These are phyloP conservation scores for Bisporella sp. DNA, from an alignment of 2,329 filamentous ascomycete species.

Conservation along the genomic window DNA sequence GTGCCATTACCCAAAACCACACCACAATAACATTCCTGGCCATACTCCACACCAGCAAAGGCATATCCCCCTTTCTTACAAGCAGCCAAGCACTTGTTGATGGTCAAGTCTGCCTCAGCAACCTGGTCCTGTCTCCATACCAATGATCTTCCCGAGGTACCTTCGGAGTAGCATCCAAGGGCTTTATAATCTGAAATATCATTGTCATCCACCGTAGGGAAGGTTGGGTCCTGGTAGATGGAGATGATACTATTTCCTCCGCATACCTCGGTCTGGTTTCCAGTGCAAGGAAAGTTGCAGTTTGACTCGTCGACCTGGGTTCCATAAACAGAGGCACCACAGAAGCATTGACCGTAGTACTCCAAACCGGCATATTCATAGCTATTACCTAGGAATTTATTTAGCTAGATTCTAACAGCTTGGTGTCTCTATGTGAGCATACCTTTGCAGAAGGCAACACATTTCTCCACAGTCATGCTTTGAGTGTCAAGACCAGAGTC, in stretches of 20 bases:
- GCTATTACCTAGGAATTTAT: constrained; percentile 20
- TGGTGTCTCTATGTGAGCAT: background rate
- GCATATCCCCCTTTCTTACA: constrained; percentile 30
- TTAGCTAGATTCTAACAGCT: too few species aligned
- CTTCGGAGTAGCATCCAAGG: constrained; percentile 35
- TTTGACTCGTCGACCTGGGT: constrained; percentile 15
- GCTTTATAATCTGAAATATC: constrained; percentile 24
- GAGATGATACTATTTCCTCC: constrained; percentile 21
- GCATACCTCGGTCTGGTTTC: constrained; percentile 18
- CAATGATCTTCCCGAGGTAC: constrained; percentile 20
- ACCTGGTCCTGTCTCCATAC: constrained; percentile 28
- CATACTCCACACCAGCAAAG: constrained; percentile 33
- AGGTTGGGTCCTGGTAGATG: constrained; percentile 30
- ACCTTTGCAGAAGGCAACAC: constrained; percentile 31
- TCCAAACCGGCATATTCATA: constrained; percentile 30
- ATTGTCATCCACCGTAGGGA: constrained; percentile 20
- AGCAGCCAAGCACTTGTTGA: constrained; percentile 29
- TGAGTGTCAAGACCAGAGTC: constrained; percentile 19
- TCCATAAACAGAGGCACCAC: constrained; percentile 29
- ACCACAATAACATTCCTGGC: constrained; percentile 36
- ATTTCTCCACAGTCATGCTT: constrained; percentile 30
- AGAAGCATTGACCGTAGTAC: constrained; percentile 25
- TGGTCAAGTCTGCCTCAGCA: constrained; percentile 25
- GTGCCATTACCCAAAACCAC: constrained; percentile 25
- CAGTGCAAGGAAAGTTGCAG: constrained; percentile 21